These are phyloP conservation scores for Cyanidiococcus yangmingshanensis DNA, from an alignment of 23 red algal genomes.

Conservation along the genomic window DNA sequence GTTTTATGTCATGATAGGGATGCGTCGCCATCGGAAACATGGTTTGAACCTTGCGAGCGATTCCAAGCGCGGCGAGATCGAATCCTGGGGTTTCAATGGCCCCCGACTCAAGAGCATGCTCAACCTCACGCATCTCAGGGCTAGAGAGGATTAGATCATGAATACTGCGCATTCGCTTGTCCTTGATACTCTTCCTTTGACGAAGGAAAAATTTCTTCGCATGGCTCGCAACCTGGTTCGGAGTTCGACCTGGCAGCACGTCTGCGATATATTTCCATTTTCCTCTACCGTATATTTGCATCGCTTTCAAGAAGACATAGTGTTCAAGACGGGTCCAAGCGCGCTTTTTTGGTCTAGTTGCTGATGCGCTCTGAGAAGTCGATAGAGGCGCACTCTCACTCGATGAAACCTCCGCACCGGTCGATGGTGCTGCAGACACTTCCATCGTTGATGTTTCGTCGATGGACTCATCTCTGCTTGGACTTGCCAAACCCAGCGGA, in stretches of 20 bases:
- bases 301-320: conserved; percentile 24
- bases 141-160: conserved; percentile 23
- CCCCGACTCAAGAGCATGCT: not conserved
- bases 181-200: conserved; percentile 16
- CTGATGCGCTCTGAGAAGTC: not conserved
- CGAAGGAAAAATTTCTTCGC: conserved; percentile 26
- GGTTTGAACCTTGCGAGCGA: not conserved
- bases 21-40: not conserved
- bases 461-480: not conserved
- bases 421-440: not conserved
- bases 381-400: not conserved
- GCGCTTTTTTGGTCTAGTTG: conserved; percentile 18
- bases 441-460: not conserved
- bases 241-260: conserved; percentile 9
- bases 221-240: conserved; percentile 28
- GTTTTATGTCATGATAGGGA: not conserved
- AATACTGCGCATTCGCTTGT: conserved; percentile 30
- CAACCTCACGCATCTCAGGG: conserved; percentile 29
- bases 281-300: conserved; percentile 25
- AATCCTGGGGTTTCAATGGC: not conserved
- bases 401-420: not conserved
- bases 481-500: not conserved
- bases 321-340: conserved; percentile 31
- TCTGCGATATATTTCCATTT: conserved; percentile 26
- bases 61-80: conserved; percentile 10